Evolutionary conservation across 1,139 yeast species (phyloP), one percentile per base, ranked within the genome.

Genomic region (Lodderomyces orthopsilosis): DNA sequence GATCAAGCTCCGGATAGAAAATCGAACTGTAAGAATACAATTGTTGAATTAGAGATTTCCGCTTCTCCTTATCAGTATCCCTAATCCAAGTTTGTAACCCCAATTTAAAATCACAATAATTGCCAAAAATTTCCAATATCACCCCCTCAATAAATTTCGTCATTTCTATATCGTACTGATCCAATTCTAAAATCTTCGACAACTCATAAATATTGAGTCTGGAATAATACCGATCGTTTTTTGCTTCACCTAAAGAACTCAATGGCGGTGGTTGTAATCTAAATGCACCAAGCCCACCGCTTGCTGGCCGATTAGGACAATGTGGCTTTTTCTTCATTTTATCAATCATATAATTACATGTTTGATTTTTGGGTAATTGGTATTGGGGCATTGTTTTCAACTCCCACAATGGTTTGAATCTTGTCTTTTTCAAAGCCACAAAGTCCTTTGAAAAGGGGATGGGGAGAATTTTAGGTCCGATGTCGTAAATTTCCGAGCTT

Each of bases 31-130:
- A 64, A 3, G 56, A 54, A 53, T 73, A 66, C 41, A 88, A 66
- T 46, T 70, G 66, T 23, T 74, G 70, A 35, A 87, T 68, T 39
- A 83, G 65, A 15, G 64, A 54, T 19, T 61, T 59, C 40, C 95
- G 69, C 47, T 77, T 76, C 6, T 63, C 64, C 42, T 72, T 75
- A 2, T 74, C 69, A 0, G 94, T 85, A 56, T 84, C 94, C 46
- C 95, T 73, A 35, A 85, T 81, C 95, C 95, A 87, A 0, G 95
- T 86, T 56, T 77, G 79, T 51, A 79, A 75, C 4, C 95, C 95
- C 26, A 88, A 62, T 28, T 81, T 78, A 61, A 86, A 88, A 15
- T 83, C 79, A 48, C 85, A 72, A 38, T 75, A 79, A 37, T 70
- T 64, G 39, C 73, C 74, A 47, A 87, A 75, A 19, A 85, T 70